phyloP scores from a whole-genome alignment of 1,139 yeast genomes.

The Diutina rugosa region DNA sequence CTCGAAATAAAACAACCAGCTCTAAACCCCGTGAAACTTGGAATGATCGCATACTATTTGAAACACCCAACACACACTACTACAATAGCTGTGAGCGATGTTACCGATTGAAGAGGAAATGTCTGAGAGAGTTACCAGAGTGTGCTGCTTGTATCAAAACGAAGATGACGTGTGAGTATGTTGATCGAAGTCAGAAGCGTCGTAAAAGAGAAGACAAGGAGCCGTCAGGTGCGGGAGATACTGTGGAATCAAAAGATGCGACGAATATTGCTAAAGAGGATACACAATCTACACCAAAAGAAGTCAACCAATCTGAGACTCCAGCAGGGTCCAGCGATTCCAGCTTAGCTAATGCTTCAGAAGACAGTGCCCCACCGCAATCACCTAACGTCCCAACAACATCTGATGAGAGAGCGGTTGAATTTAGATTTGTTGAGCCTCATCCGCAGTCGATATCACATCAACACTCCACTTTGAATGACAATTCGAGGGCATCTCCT shows the following conservation, averaged over 20 bases:
- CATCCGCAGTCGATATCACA: neutral
- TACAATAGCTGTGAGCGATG: constrained; percentile 1
- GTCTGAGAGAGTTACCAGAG: neutral
- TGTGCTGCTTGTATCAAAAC: neutral
- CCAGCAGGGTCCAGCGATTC: neutral
- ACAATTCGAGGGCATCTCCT: neutral
- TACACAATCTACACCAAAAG: too few species aligned
- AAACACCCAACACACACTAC: neutral
- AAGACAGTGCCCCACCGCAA: neutral
- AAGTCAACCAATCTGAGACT: neutral
- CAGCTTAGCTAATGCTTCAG: neutral
- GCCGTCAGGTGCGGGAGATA: neutral
- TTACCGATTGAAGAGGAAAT: constrained; percentile 1
- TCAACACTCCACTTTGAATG: neutral
- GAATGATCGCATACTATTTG: neutral
- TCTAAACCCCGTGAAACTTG: neutral
- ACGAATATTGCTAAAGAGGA: neutral
- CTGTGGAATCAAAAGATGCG: neutral
- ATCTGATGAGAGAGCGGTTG: neutral
- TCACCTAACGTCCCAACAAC: neutral
- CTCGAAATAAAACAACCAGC: neutral
- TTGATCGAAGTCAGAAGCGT: neutral
- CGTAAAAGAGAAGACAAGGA: neutral
- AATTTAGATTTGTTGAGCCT: neutral
- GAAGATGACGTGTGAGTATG: neutral